These are phyloP conservation scores for Emergomyces pasteurianus DNA, from an alignment of 2,329 filamentous ascomycete species.

Conservation along the genomic window DNA sequence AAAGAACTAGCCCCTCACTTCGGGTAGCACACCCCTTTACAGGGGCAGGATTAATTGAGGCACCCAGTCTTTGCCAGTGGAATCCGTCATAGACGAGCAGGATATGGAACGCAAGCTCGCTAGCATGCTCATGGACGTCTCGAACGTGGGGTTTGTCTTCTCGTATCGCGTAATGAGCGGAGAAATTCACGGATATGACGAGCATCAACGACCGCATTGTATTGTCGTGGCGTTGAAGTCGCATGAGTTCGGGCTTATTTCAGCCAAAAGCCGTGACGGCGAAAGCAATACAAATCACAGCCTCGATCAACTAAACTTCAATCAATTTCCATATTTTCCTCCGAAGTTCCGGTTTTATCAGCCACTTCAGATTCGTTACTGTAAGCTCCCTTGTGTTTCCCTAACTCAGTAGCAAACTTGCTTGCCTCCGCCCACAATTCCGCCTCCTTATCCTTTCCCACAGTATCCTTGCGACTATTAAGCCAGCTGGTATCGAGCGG, in stretches of 20 bases:
- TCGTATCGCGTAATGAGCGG: not conserved
- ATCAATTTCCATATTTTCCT: constrained; percentile 30
- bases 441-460: constrained; percentile 70
- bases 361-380: constrained; percentile 7
- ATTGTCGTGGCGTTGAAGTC: not conserved
- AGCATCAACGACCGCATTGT: not conserved
- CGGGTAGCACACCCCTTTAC: not conserved
- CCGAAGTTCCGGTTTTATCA: not conserved
- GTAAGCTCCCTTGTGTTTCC: constrained; percentile 10
- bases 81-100: not conserved
- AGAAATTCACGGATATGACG: not conserved
- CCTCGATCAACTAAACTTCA: constrained; percentile 11
- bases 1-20: not conserved
- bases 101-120: not conserved
- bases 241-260: not conserved
- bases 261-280: not conserved
- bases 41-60: too few relatives aligned
- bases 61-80: not conserved
- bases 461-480: constrained; percentile 72
- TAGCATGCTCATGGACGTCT: not conserved
- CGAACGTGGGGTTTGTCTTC: not conserved
- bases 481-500: constrained; percentile 76
- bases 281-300: not conserved
- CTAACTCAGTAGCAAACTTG: constrained; percentile 39
- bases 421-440: constrained; percentile 61